phyloP scores from a whole-genome alignment of 2,329 filamentous ascomycete genomes.

The Domatiomyces catenatus region DNA sequence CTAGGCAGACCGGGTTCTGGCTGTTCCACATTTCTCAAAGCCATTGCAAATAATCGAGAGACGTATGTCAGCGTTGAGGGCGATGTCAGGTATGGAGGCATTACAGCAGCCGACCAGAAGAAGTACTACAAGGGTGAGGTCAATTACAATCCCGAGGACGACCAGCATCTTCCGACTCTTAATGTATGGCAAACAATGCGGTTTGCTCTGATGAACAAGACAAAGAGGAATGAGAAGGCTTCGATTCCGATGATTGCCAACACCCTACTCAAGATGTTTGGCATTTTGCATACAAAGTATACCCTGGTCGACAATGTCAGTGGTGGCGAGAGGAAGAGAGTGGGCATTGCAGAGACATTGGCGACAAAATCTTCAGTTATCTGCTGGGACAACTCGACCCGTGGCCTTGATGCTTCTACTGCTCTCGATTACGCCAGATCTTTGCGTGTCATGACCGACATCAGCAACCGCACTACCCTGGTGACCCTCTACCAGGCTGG shows the following conservation, averaged over 20 bases:
- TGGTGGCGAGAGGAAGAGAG: conserved; percentile 67
- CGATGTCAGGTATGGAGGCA: conserved; percentile 56
- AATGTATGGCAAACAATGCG: conserved; percentile 65
- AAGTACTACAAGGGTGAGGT: conserved; percentile 60
- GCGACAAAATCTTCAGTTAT: conserved; percentile 58
- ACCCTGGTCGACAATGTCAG: conserved; percentile 68
- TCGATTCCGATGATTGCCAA: conserved; percentile 55
- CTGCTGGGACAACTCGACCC: conserved; percentile 66
- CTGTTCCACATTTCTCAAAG: conserved; percentile 63
- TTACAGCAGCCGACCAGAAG: conserved; percentile 51
- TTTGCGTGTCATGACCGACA: conserved; percentile 57
- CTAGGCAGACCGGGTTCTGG: conserved; percentile 59
- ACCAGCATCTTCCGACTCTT: conserved; percentile 56
- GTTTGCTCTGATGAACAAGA: conserved; percentile 63
- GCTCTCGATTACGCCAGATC: conserved; percentile 63
- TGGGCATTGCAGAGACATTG: conserved; percentile 62
- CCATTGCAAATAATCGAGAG: conserved; percentile 54
- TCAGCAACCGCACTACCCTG: conserved; percentile 54
- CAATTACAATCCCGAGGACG: conserved; percentile 64
- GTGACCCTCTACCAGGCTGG: conserved; percentile 59
- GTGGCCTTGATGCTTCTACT: conserved; percentile 65
- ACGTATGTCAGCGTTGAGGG: conserved; percentile 52
- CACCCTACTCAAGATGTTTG: conserved; percentile 61
- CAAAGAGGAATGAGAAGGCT: conserved; percentile 47
- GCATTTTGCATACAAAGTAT: conserved; percentile 58